Percentiles rank a stretch among this genome's conserved stretches.
Conservation (phyloP, 345 rosid genomes). For the Ailanthus altissimus region DNA sequence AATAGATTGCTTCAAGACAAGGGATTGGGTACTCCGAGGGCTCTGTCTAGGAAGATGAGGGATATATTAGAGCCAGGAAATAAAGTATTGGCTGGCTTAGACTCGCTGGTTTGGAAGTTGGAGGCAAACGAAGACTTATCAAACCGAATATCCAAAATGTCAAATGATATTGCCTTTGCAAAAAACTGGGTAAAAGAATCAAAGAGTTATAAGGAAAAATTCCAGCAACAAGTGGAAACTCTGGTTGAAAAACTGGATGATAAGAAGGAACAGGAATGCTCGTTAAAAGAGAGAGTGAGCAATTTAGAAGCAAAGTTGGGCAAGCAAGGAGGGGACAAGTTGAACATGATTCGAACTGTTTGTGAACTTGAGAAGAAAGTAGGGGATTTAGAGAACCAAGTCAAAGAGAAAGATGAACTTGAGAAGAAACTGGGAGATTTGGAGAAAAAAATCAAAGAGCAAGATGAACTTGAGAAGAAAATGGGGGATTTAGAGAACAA, state of each 20-base stretch:
- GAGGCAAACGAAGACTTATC: conserved; percentile 37
- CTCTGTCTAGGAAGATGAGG: conserved; percentile 39
- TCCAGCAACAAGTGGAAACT: conserved; percentile 29
- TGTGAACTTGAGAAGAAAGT: conserved; percentile 39
- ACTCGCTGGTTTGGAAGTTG: conserved; percentile 35
- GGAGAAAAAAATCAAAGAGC: conserved; percentile 44
- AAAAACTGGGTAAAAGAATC: conserved; percentile 40
- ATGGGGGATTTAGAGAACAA: conserved; percentile 45
- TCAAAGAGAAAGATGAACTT: conserved; percentile 49
- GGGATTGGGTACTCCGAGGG: conserved; percentile 22
- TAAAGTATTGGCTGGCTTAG: conserved; percentile 33
- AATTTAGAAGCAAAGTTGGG: conserved; percentile 43
- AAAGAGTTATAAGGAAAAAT: conserved; percentile 29
- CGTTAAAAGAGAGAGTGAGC: conserved; percentile 42
- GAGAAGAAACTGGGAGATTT: conserved; percentile 48
- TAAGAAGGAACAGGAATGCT: conserved; percentile 40
- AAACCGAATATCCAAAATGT: conserved; percentile 36
- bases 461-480: conserved; percentile 47
- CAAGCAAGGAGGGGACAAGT: conserved; percentile 45
- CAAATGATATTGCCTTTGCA: conserved; percentile 46
- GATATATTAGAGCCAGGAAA: conserved; percentile 32
- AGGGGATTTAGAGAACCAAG: conserved; percentile 45
- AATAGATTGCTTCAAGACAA: conserved; percentile 32
- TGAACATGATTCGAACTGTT: conserved; percentile 30
- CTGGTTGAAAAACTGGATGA: conserved; percentile 38